These are phyloP conservation scores for Cercospora sesami DNA, from an alignment of 2,329 filamentous ascomycete genomes.

Conservation along the genomic window DNA sequence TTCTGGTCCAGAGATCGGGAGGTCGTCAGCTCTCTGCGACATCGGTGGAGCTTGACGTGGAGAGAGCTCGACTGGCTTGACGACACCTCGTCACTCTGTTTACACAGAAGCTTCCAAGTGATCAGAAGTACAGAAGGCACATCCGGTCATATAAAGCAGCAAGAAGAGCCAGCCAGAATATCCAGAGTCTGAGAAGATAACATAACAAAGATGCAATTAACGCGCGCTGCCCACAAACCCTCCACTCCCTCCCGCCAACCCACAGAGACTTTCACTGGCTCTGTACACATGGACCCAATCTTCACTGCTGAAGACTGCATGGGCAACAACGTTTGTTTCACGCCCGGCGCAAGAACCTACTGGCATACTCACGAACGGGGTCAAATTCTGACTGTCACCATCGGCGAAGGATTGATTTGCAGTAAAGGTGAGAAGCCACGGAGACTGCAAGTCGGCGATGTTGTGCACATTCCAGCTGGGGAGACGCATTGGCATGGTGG, in stretches of 20 bases:
- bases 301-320: constrained; percentile 39
- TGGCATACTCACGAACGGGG: constrained; percentile 51
- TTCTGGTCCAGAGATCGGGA: not conserved
- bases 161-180: not conserved
- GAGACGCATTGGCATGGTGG: constrained; percentile 51
- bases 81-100: not conserved
- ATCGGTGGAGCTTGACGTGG: constrained; percentile 14
- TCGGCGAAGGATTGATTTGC: constrained; percentile 47
- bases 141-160: no score
- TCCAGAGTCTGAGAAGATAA: not conserved
- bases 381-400: constrained; percentile 46
- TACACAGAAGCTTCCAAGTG: not conserved
- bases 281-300: constrained; percentile 36
- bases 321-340: constrained; percentile 46
- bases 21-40: not conserved
- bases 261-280: constrained; percentile 35
- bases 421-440: constrained; percentile 43
- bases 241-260: constrained; percentile 31
- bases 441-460: constrained; percentile 44
- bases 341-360: constrained; percentile 47
- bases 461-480: constrained; percentile 44
- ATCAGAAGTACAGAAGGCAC: not conserved
- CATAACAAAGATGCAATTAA: constrained; percentile 31
- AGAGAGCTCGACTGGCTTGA: not conserved
- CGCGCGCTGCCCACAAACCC: constrained; percentile 33